phyloP scores from a whole-genome alignment of 805 yeast species.

The Saccharomycopsis malanga region DNA sequence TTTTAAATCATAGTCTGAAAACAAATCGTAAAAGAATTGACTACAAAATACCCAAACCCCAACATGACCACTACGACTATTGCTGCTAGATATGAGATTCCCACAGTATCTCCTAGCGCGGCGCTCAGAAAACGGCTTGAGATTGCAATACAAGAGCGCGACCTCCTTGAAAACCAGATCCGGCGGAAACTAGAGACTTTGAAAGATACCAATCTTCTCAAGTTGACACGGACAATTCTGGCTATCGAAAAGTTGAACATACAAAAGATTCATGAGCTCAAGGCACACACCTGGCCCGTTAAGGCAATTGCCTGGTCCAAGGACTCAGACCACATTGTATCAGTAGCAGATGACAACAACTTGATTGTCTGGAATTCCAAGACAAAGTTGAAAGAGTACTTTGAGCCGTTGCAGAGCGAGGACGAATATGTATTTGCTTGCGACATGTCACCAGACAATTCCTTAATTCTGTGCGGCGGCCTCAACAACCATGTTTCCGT shows the following conservation, averaged over 20 bases:
- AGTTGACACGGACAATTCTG: slow-evolving; percentile 6
- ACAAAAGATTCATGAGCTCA: slow-evolving; percentile 1
- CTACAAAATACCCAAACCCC: too few relatives aligned
- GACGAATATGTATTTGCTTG: slow-evolving; percentile 77
- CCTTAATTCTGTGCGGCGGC: slow-evolving; percentile 73
- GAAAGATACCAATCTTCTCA: slow-evolving; percentile 7
- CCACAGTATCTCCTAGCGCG: too few relatives aligned
- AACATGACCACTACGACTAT: too few relatives aligned
- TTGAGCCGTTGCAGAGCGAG: slow-evolving; percentile 40
- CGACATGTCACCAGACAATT: slow-evolving; percentile 61
- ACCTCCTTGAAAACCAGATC: slow-evolving; percentile 11
- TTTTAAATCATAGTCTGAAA: too few relatives aligned
- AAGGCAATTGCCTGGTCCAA: slow-evolving; percentile 62
- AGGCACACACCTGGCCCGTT: slow-evolving; percentile 60
- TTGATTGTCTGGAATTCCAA: slow-evolving; percentile 77
- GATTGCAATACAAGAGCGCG: slow-evolving; percentile 5
- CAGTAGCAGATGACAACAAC: slow-evolving; percentile 84
- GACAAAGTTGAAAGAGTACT: slow-evolving; percentile 53
- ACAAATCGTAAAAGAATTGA: too few relatives aligned
- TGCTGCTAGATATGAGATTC: too few relatives aligned
- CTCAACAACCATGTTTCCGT: slow-evolving; percentile 73
- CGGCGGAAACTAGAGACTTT: slow-evolving; percentile 7
- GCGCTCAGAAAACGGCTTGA: not conserved
- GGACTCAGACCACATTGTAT: slow-evolving; percentile 51
- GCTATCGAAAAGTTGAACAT: slow-evolving; percentile 9